Evolutionary conservation across 305 asterid genomes (phyloP).

Genomic region (Lippia alba): DNA sequence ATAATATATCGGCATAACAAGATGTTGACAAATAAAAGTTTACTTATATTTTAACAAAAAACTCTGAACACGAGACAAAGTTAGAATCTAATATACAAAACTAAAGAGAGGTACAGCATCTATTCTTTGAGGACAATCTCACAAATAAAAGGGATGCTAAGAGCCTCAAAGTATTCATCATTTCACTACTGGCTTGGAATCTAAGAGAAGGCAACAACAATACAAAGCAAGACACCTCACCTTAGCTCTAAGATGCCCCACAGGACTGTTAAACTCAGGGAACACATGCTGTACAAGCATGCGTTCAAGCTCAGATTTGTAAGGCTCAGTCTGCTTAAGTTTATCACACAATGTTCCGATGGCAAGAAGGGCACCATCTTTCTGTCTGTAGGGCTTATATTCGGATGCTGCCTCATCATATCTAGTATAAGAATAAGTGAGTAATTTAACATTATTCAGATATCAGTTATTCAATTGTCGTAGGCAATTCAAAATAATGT

Average conservation of each 20-base stretch:
- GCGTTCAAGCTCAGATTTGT: slow-evolving; percentile 90
- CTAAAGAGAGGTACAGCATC: slow-evolving; percentile 1
- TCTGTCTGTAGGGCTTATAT: slow-evolving; percentile 82
- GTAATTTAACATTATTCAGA: slow-evolving; percentile 23
- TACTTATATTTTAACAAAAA: neutral
- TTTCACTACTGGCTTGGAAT: slow-evolving; percentile 23
- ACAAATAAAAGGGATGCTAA: slow-evolving; percentile 14
- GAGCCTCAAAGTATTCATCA: slow-evolving; percentile 6
- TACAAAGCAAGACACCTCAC: slow-evolving; percentile 51
- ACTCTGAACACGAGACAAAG: neutral
- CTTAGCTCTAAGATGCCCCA: slow-evolving; percentile 99
- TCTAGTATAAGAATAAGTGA: slow-evolving; percentile 49
- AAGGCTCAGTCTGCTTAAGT: slow-evolving; percentile 90
- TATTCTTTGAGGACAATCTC: neutral
- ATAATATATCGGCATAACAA: neutral
- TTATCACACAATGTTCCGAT: slow-evolving; percentile 95
- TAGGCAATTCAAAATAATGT: neutral
- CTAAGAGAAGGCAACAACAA: slow-evolving; percentile 24
- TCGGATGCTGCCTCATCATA: slow-evolving; percentile 78
- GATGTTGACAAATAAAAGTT: neutral
- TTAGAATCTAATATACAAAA: slow-evolving; percentile 5
- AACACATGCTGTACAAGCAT: slow-evolving; percentile 98
- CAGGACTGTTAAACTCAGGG: slow-evolving; percentile 90
- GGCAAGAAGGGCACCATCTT: slow-evolving; percentile 99
- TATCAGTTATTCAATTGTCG: slow-evolving; percentile 5